These are phyloP conservation scores for Spiromastix sp. DNA, from an alignment of 2,329 filamentous ascomycete genomes.

Conservation along the genomic window DNA sequence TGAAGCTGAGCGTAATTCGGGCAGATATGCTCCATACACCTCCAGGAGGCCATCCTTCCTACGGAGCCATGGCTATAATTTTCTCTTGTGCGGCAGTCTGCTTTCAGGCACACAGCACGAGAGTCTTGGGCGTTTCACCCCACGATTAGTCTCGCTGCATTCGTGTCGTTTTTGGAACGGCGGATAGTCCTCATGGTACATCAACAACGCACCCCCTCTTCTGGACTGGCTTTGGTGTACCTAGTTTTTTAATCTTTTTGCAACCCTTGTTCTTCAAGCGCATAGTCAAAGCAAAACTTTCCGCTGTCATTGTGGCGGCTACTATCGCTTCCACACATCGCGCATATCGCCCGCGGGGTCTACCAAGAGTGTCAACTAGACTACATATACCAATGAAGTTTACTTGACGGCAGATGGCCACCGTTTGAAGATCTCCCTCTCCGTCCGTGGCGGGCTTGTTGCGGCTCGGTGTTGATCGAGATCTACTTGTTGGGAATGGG, in stretches of 20 bases:
- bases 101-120: slow-evolving; percentile 8
- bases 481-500: slow-evolving; percentile 12
- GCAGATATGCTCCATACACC: not conserved
- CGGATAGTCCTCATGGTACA: slow-evolving; percentile 11
- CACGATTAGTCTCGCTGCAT: slow-evolving; percentile 24
- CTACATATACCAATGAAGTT: slow-evolving; percentile 4
- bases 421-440: slow-evolving; percentile 5
- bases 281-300: slow-evolving; percentile 3
- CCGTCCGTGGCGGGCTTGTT: slow-evolving; percentile 8
- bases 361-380: slow-evolving; percentile 1
- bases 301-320: not conserved
- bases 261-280: slow-evolving; percentile 8
- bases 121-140: slow-evolving; percentile 25
- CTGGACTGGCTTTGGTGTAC: slow-evolving; percentile 9
- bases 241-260: slow-evolving; percentile 11
- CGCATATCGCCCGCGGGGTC: slow-evolving; percentile 6
- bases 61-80: slow-evolving; percentile 12
- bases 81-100: slow-evolving; percentile 8
- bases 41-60: slow-evolving; percentile 1
- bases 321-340: slow-evolving; percentile 4
- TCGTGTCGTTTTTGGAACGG: slow-evolving; percentile 15
- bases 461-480: slow-evolving; percentile 7
- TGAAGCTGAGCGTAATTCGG: not conserved
- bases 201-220: slow-evolving; percentile 11
- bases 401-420: slow-evolving; percentile 6